A percentile compares a stretch with the other conserved stretches of the same genome.
Conservation (phyloP, 2,329 filamentous ascomycete genomes). For the Lasiodiplodia sp. region DNA sequence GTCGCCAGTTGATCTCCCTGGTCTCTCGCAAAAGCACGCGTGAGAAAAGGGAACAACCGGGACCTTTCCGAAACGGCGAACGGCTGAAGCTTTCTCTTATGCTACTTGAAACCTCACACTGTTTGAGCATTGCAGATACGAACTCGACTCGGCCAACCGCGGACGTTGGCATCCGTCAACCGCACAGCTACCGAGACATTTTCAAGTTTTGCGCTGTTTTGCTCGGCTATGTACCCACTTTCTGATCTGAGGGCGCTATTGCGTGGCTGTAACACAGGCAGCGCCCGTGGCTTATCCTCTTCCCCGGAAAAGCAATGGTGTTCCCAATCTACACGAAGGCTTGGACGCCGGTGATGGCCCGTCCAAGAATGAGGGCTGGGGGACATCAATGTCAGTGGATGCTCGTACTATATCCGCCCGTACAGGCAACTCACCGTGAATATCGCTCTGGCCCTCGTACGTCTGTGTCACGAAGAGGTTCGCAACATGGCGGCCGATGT, state of each 20-base stretch:
- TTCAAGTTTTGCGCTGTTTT: background rate
- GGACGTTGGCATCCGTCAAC: background rate
- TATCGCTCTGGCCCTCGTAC: constrained; percentile 98
- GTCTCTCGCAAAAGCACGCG: constrained; percentile 14
- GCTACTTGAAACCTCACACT: constrained; percentile 24
- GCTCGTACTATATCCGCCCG: background rate
- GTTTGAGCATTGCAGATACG: constrained; percentile 26
- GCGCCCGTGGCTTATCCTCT: constrained; percentile 10
- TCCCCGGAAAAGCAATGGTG: constrained; percentile 18
- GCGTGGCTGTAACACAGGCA: constrained; percentile 13
- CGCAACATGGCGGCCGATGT: constrained; percentile 91
- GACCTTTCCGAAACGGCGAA: constrained; percentile 5
- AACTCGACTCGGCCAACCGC: constrained; percentile 13
- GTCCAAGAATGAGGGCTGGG: constrained; percentile 57
- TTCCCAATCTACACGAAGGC: constrained; percentile 69
- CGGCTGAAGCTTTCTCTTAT: constrained; percentile 12
- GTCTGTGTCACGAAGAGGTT: constrained; percentile 98
- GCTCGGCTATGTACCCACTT: constrained; percentile 1
- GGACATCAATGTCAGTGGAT: constrained; percentile 1
- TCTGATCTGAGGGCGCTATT: constrained; percentile 14
- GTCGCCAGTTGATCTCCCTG: constrained; percentile 1
- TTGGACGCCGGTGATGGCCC: constrained; percentile 71
- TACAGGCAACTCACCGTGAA: constrained; percentile 75
- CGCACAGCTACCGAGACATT: constrained; percentile 24
- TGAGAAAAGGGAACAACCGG: constrained; percentile 19